Conservation (phyloP, 2,329 filamentous ascomycete genomes). For the Curvularia sp. region DNA sequence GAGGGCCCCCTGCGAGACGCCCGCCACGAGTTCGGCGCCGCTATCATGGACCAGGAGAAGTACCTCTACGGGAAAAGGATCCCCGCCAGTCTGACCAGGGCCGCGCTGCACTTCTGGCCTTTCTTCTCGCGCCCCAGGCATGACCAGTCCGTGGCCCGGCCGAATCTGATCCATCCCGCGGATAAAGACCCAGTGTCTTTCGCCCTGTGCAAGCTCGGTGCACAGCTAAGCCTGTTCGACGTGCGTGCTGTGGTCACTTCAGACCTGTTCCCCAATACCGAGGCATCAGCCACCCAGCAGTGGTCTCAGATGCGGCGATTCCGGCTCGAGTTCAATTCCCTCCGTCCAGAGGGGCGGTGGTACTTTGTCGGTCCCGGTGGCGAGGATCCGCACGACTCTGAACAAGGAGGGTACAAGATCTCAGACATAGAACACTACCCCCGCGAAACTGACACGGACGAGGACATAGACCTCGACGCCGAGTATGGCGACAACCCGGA, state of each 20-base stretch:
- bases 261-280: constrained; percentile 16
- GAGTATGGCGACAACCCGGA: constrained; percentile 3
- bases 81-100: constrained; percentile 16
- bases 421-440: constrained; percentile 20
- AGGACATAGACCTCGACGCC: constrained; percentile 1
- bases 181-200: constrained; percentile 19
- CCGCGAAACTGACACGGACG: constrained; percentile 12
- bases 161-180: constrained; percentile 22
- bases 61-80: constrained; percentile 19
- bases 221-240: constrained; percentile 17
- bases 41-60: constrained; percentile 21
- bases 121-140: constrained; percentile 14
- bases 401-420: constrained; percentile 25
- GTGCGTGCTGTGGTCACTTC: constrained; percentile 21
- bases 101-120: constrained; percentile 20
- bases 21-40: constrained; percentile 23
- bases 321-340: constrained; percentile 23
- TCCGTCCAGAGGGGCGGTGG: constrained; percentile 24
- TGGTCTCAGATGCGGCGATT: constrained; percentile 25
- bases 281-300: constrained; percentile 15
- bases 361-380: constrained; percentile 24
- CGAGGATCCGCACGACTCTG: constrained; percentile 23
- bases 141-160: constrained; percentile 16
- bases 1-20: constrained; percentile 23
- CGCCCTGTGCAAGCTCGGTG: constrained; percentile 18